A percentile compares a stretch with the other conserved stretches of the same genome.
Evolutionary conservation across 495 filamentous ascomycete genomes (phyloP).

Genomic region (Rostrohypoxylon terebratum): DNA sequence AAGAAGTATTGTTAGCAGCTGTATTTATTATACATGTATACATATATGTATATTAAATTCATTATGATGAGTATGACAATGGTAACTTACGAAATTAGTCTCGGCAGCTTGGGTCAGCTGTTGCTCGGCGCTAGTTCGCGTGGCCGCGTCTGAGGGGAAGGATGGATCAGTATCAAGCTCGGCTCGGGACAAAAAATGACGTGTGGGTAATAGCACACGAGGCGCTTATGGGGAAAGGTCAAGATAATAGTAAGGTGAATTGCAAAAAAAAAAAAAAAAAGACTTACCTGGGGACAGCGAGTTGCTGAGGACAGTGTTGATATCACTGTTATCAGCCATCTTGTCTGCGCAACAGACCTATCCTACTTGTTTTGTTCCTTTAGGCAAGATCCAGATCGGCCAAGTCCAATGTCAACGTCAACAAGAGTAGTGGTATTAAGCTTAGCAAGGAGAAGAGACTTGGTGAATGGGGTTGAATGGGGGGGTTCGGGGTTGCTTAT

Average conservation of each 20-base stretch:
- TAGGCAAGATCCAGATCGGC: conserved; percentile 38
- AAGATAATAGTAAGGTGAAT: background rate
- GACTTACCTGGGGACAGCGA: conserved; percentile 87
- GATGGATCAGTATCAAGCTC: conserved; percentile 36
- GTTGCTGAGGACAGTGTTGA: conserved; percentile 81
- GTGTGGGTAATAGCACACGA: conserved; percentile 43
- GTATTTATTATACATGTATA: too few species aligned
- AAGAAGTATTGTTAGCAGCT: conserved; percentile 31
- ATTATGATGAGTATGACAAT: conserved; percentile 17
- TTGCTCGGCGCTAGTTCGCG: conserved; percentile 90
- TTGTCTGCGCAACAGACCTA: conserved; percentile 35
- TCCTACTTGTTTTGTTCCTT: conserved; percentile 36
- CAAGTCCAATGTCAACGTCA: conserved; percentile 19
- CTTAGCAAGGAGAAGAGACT: conserved; percentile 11
- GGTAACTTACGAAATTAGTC: conserved; percentile 87
- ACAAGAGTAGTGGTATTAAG: conserved; percentile 13
- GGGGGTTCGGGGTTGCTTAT: conserved; percentile 43
- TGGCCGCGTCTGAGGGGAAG: conserved; percentile 76
- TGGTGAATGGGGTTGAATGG: conserved; percentile 34
- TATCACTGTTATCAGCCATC: conserved; percentile 65
- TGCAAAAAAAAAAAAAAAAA: too few species aligned
- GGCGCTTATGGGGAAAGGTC: conserved; percentile 9
- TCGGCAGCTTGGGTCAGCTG: conserved; percentile 93
- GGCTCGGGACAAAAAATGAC: conserved; percentile 29
- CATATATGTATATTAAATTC: conserved; percentile 38